Base-by-base conservation (phyloP, 1,284 basidiomycete genomes). In the Agaricales sp. region DNA sequence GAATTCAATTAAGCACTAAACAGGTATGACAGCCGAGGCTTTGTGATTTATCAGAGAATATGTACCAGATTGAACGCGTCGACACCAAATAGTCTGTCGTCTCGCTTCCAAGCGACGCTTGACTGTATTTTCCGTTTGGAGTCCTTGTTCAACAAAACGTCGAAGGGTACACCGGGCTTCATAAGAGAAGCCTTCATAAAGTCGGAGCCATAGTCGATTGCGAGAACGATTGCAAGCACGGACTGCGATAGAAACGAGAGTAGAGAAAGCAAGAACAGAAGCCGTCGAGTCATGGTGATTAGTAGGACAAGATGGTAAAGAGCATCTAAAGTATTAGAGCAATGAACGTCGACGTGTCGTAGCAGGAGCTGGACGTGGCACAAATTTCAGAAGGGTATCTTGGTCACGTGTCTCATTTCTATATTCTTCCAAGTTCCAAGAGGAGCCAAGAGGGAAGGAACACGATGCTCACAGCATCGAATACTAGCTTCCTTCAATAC, bases 101-200 rank as follows among this genome's bases (percentile, higher is more conserved):
- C 79, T 55, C 78, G 77, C 69, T 91, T 94, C 88, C 87, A 95
- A 24, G 76, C 86, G 0, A 97, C 88, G 1, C 85, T 81, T 19
- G 89, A 82, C 58, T 88, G 86, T 48, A 97, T 92, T 70, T 99
- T 99, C 55, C 95, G 77, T 70, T 97, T 98, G 38, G 92, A 95
- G 65, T 98, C 95, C 63, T 91, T 89, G 68, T 96, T 94, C 46
- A 99, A 73, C 26, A 99, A 74, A 24, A 99, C 91, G 67, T 99
- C 95, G 60, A 99, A 96, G 1, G 95, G 93, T 47, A 91, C 72
- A 38, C 94, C 95, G 1, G 95, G 95, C 62, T 95, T 95, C 77
- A 99, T 89, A 53, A 99, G 73, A 6, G 93, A 94, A 22, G 92
- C 88, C 67, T 98, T 99, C 61, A 92, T 95, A 74, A 83, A 92